These are phyloP conservation scores for Sanguinoderma infundibulare DNA, from an alignment of 1,284 basidiomycete species.

Conservation along the genomic window DNA sequence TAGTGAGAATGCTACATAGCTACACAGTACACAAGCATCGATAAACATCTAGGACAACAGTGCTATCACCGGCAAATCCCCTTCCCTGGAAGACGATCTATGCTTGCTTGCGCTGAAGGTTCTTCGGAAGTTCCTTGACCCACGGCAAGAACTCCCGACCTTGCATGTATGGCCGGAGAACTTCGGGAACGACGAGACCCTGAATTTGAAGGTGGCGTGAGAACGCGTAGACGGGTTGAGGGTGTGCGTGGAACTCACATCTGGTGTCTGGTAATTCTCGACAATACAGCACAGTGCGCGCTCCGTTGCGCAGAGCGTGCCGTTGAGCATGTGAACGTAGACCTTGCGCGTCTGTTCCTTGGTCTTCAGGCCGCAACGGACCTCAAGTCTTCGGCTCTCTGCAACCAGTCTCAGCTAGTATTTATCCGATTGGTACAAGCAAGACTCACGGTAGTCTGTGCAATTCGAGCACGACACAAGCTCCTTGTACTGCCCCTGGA, in stretches of 20 bases:
- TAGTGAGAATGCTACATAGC: background rate
- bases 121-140: constrained; percentile 84
- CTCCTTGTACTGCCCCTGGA: constrained; percentile 97
- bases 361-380: constrained; percentile 87
- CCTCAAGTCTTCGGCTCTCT: constrained; percentile 91
- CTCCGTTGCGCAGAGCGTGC: constrained; percentile 96
- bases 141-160: constrained; percentile 94
- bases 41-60: background rate
- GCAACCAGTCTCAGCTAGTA: constrained; percentile 19
- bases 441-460: constrained; percentile 88
- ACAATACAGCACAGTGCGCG: constrained; percentile 96
- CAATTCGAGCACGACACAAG: constrained; percentile 92
- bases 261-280: constrained; percentile 98
- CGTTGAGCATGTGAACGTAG: constrained; percentile 98
- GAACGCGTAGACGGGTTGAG: background rate
- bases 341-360: constrained; percentile 88
- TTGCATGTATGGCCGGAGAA: constrained; percentile 93
- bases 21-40: background rate
- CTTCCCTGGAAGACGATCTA: constrained; percentile 29
- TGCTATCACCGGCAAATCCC: background rate
- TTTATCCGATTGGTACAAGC: background rate
- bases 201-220: constrained; percentile 35
- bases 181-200: constrained; percentile 90
- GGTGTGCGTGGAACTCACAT: constrained; percentile 56
- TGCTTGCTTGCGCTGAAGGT: constrained; percentile 73